Evolutionary conservation across 2,329 filamentous ascomycete species (phyloP).

Genomic region (Mycocentrospora acerina): DNA sequence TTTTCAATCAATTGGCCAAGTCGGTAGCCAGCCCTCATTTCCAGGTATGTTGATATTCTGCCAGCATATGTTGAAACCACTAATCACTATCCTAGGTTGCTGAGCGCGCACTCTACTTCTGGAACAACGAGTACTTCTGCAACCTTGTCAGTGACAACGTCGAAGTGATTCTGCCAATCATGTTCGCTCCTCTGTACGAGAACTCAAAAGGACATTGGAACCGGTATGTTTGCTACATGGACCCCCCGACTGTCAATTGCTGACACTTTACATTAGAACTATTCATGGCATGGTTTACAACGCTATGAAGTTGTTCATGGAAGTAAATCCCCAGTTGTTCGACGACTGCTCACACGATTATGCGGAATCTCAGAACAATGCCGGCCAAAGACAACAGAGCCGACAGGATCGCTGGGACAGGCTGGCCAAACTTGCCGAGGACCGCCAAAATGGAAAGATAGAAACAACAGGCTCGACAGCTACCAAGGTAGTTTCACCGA

Average conservation of each 20-base stretch:
- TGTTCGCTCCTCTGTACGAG: constrained; percentile 98
- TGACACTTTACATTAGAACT: constrained; percentile 61
- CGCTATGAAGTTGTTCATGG: constrained; percentile 99
- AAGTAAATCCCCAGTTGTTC: constrained; percentile 97
- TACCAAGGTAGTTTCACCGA: constrained; percentile 44
- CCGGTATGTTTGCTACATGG: constrained; percentile 60
- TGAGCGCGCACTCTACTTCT: constrained; percentile 96
- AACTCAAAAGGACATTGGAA: constrained; percentile 99
- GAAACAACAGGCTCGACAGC: constrained; percentile 21
- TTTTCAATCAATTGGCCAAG: constrained; percentile 97
- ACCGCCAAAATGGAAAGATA: constrained; percentile 57
- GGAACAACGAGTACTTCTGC: constrained; percentile 99
- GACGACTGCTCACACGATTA: constrained; percentile 99
- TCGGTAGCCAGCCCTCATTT: constrained; percentile 98
- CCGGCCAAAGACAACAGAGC: constrained; percentile 77
- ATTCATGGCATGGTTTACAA: constrained; percentile 99
- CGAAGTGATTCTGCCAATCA: constrained; percentile 96
- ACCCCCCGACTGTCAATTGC: constrained; percentile 4
- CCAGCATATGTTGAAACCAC: neutral
- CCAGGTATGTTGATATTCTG: constrained; percentile 57
- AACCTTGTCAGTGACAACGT: constrained; percentile 99
- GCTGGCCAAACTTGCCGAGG: constrained; percentile 76
- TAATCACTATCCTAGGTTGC: constrained; percentile 62
- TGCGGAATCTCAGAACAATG: constrained; percentile 91
- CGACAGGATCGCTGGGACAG: constrained; percentile 89